Evolutionary conservation across 257 asterid species (phyloP).

Genomic region (Gentiana dahurica): DNA sequence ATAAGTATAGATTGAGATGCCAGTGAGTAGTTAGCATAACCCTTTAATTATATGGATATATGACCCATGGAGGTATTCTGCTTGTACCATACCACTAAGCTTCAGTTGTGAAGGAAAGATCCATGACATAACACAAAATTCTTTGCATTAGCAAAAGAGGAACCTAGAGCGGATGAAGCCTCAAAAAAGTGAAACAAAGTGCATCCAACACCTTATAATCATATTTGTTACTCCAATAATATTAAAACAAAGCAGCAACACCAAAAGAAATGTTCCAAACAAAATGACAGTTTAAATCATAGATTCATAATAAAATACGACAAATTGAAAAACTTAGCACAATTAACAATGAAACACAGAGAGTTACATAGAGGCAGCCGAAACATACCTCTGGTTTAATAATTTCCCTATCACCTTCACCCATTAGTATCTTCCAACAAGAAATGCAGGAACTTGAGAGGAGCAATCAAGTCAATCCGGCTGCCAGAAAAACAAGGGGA

Average conservation of each 20-base stretch:
- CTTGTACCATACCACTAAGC: too few relatives aligned
- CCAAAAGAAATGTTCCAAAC: background rate
- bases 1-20: too few relatives aligned
- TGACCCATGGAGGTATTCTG: too few relatives aligned
- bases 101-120: too few relatives aligned
- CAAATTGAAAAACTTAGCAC: background rate
- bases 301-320: background rate
- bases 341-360: background rate
- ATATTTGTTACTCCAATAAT: background rate
- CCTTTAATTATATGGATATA: too few relatives aligned
- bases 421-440: conserved; percentile 9
- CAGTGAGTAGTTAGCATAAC: too few relatives aligned
- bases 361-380: background rate
- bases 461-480: conserved; percentile 8
- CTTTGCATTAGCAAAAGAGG: too few relatives aligned
- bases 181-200: too few relatives aligned
- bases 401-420: conserved; percentile 18
- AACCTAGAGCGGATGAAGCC: too few relatives aligned
- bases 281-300: background rate
- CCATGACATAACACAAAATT: too few relatives aligned
- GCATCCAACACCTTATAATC: background rate
- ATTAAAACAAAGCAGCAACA: background rate
- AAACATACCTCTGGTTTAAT: conserved; percentile 21
- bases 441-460: background rate
- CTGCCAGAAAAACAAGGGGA: background rate